A percentile compares a stretch with the other conserved stretches of the same genome.
Evolutionary conservation across 139 green algal genomes (phyloP).

Genomic region (Chlorella sp.): DNA sequence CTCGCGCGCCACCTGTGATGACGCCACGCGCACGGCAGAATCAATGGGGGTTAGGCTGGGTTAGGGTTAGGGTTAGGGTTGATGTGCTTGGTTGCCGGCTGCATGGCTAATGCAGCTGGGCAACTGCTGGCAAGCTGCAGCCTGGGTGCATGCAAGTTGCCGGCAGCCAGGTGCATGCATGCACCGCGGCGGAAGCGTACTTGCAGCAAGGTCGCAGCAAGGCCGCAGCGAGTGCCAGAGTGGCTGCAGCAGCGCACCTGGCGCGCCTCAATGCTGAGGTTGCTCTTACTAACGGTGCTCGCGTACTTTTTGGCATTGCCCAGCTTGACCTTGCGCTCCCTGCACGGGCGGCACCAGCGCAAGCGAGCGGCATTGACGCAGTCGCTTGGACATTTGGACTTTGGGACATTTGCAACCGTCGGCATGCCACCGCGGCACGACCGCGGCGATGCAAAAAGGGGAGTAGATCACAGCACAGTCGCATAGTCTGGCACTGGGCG

Average conservation of each 20-base stretch:
- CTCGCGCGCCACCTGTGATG: conserved; percentile 38
- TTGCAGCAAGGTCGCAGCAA: background rate
- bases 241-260: background rate
- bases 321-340: conserved; percentile 44
- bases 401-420: background rate
- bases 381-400: background rate
- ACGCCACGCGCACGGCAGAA: no score
- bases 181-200: background rate
- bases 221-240: conserved; percentile 9
- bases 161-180: background rate
- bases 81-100: no score
- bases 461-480: no score
- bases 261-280: conserved; percentile 63
- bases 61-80: no score
- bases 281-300: conserved; percentile 43
- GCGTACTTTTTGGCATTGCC: conserved; percentile 62
- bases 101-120: background rate
- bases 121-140: background rate
- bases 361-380: background rate
- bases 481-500: no score
- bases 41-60: no score
- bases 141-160: background rate
- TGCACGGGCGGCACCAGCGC: background rate
- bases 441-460: background rate
- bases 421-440: background rate